Percentiles rank a stretch among this genome's conserved stretches.
phyloP scores from a whole-genome alignment of 2,329 filamentous ascomycete genomes.

The Stagonosporopsis rhizophila region DNA sequence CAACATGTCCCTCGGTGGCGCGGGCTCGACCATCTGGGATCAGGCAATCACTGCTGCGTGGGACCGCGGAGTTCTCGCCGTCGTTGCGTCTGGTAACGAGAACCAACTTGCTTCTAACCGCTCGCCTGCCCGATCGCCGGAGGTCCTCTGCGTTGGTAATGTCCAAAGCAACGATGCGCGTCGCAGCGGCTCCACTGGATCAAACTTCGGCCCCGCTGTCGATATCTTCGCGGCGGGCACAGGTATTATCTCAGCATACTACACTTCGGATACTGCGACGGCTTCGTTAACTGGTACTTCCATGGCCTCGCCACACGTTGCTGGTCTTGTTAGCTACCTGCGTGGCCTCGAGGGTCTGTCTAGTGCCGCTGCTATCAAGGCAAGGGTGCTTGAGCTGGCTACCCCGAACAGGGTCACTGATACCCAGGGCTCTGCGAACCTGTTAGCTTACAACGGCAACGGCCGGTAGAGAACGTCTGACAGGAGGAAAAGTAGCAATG shows the following conservation, averaged over 20 bases:
- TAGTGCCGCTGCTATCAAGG: constrained; percentile 29
- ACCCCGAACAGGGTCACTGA: constrained; percentile 33
- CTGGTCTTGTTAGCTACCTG: constrained; percentile 72
- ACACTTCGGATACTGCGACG: constrained; percentile 51
- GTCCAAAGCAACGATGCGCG: constrained; percentile 35
- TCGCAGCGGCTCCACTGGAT: constrained; percentile 29
- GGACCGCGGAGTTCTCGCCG: constrained; percentile 43
- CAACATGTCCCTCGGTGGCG: constrained; percentile 49
- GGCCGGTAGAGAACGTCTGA: constrained; percentile 6
- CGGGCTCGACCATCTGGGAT: constrained; percentile 37
- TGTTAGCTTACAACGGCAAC: constrained; percentile 41
- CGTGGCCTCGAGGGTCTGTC: constrained; percentile 58
- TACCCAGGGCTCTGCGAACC: constrained; percentile 28
- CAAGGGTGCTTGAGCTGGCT: constrained; percentile 29
- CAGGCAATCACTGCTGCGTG: constrained; percentile 44
- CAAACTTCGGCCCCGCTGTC: constrained; percentile 49
- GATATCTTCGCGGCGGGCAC: constrained; percentile 51
- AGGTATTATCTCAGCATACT: constrained; percentile 55
- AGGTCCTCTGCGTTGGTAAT: constrained; percentile 48
- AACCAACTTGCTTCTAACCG: constrained; percentile 29
- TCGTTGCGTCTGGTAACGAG: constrained; percentile 48
- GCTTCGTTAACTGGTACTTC: constrained; percentile 64
- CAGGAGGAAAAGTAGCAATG: neutral
- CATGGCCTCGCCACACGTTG: constrained; percentile 72
- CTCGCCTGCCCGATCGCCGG: constrained; percentile 46